Base-by-base conservation (phyloP, 1,284 basidiomycete genomes). In the Limonomyces culmigenus region DNA sequence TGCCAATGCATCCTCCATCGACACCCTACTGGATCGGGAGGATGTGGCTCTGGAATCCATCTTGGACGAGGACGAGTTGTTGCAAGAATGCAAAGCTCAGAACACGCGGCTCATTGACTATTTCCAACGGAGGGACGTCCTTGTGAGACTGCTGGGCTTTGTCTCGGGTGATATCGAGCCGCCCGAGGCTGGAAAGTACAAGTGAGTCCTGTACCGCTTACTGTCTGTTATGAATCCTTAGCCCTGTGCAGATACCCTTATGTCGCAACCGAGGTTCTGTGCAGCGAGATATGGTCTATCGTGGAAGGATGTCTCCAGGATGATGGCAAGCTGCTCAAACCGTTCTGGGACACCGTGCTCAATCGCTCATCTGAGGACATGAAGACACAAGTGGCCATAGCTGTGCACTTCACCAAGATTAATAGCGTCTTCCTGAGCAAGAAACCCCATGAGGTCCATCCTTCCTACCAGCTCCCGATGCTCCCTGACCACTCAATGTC, bases 41-140 rank as follows among this genome's bases (percentile, higher is more conserved):
- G 79, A 84, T 47, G 75, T 84, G 43, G 67, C 74, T 29, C 66
- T 96, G 34, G 91, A 96, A 56, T 80, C 88, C 35, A 76, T 97
- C 39, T 65, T 97, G 39, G 89, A 95, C 60, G 88, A 96, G 59
- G 84, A 88, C 52, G 91, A 96, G 54, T 65, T 96, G 38, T 62
- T 97, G 36, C 85, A 88, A 55, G 92, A 97, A 56, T 91, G 88
- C 70, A 97, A 97, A 58, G 69, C 84, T 3, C 88, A 93, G 56
- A 96, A 96, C 53, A 79, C 80, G 25, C 67, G 86, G 45, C 72
- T 91, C 33, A 77, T 86, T 45, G 77, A 84, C 52, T 91, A 86
- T 53, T 81, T 91, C 44, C 74, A 76, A 45, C 69, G 81, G 43
- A 66, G 75, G 38, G 78, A 86, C 51, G 78, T 89, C 29, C 58